Evolutionary conservation across 2,329 filamentous ascomycete species (phyloP).

Genomic region (Ciborinia camelliae): DNA sequence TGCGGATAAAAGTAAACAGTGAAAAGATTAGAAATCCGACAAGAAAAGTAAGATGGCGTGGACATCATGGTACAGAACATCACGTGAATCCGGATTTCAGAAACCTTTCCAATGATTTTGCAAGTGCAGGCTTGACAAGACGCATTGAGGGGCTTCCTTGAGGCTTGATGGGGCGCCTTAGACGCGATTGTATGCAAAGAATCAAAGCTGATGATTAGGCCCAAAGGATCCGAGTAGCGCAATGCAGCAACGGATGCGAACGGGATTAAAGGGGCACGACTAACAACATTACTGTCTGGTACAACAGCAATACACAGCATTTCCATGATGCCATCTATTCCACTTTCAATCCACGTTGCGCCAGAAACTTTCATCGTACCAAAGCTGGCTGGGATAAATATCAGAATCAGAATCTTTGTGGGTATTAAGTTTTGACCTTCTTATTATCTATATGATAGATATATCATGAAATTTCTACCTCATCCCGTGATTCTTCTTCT

Average conservation of each 20-base stretch:
- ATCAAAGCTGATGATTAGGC: not conserved
- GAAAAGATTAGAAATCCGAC: not conserved
- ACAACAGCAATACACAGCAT: not conserved
- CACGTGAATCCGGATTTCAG: not conserved
- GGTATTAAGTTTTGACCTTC: not conserved
- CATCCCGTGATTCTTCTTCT: constrained; percentile 1
- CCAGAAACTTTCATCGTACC: not conserved
- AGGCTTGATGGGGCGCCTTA: not conserved
- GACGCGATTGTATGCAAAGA: not conserved
- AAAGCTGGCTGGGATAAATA: not conserved
- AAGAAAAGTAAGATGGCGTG: not conserved
- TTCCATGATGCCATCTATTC: not conserved
- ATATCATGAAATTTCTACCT: not conserved
- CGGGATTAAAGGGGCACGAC: not conserved
- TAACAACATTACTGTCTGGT: not conserved
- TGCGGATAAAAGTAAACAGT: not conserved
- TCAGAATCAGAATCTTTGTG: not conserved
- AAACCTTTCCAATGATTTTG: not conserved
- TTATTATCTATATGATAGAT: too few species aligned
- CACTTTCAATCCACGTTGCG: not conserved
- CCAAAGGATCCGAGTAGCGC: not conserved
- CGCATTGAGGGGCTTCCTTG: not conserved
- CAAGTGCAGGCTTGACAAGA: not conserved
- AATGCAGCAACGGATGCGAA: not conserved
- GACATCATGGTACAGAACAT: not conserved